phyloP scores from a whole-genome alignment of 1,284 basidiomycete genomes.

The Trichosporon ovoides region DNA sequence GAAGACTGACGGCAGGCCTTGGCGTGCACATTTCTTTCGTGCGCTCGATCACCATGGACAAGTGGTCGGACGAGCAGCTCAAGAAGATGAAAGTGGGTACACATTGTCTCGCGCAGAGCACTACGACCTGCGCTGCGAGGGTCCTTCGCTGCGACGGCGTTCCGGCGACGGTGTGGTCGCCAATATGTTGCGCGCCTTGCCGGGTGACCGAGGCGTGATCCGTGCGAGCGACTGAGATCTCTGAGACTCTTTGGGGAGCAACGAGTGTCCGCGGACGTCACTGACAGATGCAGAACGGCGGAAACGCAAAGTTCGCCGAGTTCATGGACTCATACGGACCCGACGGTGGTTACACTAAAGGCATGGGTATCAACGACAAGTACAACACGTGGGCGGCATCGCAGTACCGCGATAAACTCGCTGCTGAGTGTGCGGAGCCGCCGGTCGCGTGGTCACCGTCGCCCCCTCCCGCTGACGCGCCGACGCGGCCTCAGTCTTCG shows the following conservation, averaged over 20 bases:
- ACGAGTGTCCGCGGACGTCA: background rate
- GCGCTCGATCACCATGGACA: constrained; percentile 89
- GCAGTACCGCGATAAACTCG: constrained; percentile 77
- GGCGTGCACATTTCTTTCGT: constrained; percentile 64
- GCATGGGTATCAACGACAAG: constrained; percentile 66
- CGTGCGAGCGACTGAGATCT: background rate
- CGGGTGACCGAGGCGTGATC: background rate
- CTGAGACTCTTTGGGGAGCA: background rate
- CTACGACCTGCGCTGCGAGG: background rate
- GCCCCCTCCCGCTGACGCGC: constrained; percentile 32
- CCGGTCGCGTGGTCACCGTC: constrained; percentile 42
- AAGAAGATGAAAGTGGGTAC: constrained; percentile 73
- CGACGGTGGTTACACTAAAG: constrained; percentile 68
- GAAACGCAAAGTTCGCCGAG: constrained; percentile 70
- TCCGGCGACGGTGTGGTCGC: too few relatives aligned
- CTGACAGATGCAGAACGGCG: constrained; percentile 60
- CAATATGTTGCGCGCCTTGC: too few relatives aligned
- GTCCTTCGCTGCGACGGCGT: too few relatives aligned
- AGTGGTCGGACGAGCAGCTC: constrained; percentile 86
- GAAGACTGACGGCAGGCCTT: constrained; percentile 27
- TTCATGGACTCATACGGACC: constrained; percentile 71
- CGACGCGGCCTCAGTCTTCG: constrained; percentile 38
- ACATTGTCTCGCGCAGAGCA: background rate
- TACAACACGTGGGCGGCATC: constrained; percentile 88
- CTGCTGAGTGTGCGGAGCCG: constrained; percentile 41